Evolutionary conservation across 768 basidiomycete genomes (phyloP), one percentile per base, ranked within the genome.

Genomic region (Pisolithus sp.): DNA sequence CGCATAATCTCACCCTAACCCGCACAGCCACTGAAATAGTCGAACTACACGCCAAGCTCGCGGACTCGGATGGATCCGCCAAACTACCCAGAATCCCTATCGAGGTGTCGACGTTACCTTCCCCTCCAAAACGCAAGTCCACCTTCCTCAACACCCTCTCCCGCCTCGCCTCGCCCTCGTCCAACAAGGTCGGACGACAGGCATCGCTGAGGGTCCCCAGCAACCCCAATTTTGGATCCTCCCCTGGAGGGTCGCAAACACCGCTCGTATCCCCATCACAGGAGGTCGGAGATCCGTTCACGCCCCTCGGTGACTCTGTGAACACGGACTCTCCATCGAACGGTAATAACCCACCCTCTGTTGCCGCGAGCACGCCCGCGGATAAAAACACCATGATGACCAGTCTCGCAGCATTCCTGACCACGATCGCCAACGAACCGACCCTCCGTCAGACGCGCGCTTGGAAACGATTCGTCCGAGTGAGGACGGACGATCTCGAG

Each of bases 391-490:
- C 74, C 30, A 78, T 75, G 40, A 80, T 82, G 63, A 82, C 83
- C 12, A 78, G 76, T 9, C 78, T 94, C 46, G 88, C 89, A 5
- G 76, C 86, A 18, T 90, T 92, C 67, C 75, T 95, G 53, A 92
- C 90, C 3, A 78, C 81, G 2, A 65, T 93, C 31, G 82, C 92
- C 49, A 90, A 89, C 57, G 77, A 82, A 40, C 68, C 77, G 4
- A 63, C 72, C 4, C 65, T 93, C 39, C 81, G 88, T 34, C 76
- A 78, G 50, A 72, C 82, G 18, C 78, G 83, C 41, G 73, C 81
- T 2, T 95, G 92, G 92, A 87, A 85, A 62, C 80, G 85, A 15
- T 95, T 95, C 59, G 86, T 93, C 50, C 76, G 83, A 43, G 89
- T 93, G 7, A 78, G 92, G 51, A 86, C 83, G 3, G 92, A 94